Conservation (phyloP, 176 grass and related monocot genomes). For the Cenchrus fungigraminus region DNA sequence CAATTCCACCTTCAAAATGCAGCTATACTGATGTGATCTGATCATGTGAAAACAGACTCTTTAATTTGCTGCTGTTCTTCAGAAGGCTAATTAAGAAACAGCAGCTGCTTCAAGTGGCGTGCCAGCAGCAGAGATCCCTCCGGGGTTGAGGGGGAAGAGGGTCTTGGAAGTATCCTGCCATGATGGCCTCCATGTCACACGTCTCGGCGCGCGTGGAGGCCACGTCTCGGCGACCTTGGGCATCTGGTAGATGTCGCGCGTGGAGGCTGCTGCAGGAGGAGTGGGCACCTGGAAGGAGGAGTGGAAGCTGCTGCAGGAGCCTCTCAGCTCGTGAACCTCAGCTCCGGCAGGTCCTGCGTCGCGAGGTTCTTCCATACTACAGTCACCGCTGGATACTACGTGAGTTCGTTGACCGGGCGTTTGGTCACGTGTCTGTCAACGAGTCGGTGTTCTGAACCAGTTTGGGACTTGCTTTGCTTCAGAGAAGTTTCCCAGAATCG, state of each 20-base stretch:
- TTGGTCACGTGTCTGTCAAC: too few relatives aligned
- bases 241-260: constrained; percentile 88
- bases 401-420: too few relatives aligned
- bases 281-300: too few relatives aligned
- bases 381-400: too few relatives aligned
- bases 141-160: constrained; percentile 86
- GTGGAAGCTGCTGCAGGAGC: too few relatives aligned
- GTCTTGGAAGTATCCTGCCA: constrained; percentile 80
- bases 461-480: too few relatives aligned
- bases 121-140: constrained; percentile 53
- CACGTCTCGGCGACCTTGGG: constrained; percentile 77
- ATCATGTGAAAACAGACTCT: neutral
- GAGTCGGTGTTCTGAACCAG: too few relatives aligned
- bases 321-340: too few relatives aligned
- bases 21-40: neutral
- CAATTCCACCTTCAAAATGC: neutral
- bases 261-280: constrained; percentile 50
- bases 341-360: too few relatives aligned
- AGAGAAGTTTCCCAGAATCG: too few relatives aligned
- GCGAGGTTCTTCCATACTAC: too few relatives aligned
- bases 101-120: constrained; percentile 33
- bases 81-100: constrained; percentile 33
- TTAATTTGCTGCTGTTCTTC: neutral
- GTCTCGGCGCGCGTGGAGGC: constrained; percentile 79
- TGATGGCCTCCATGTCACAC: constrained; percentile 80